Evolutionary conservation across 306 rosid species (phyloP), one percentile per base, ranked within the genome.

Genomic region (Glycyrrhiza uralensis): DNA sequence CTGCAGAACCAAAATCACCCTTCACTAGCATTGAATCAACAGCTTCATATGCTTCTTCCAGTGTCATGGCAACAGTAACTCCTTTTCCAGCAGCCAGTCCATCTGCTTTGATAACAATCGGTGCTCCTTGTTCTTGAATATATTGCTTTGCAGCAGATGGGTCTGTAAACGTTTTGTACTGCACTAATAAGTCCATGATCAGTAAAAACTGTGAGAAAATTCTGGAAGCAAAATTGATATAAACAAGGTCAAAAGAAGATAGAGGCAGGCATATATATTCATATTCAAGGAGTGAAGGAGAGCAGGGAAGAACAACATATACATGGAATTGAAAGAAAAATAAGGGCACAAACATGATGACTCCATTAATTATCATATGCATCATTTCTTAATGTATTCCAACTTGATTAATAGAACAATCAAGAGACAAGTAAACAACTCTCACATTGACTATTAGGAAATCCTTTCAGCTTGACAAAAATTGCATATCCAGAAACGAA

Each of bases 51-150:
- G 99, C 96, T 81, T 91, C 93, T 66, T 85, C 95, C 69, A 87
- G 30, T 15, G 89, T 82, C 83, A 71, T 88, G 39, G 99, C 96
- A 51, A 91, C 97, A 30, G 89, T 76, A 46, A 95, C 97, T 75
- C 99, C 99, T 70, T 95, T 95, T 47, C 97, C 97, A 68, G 99
- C 96, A 70, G 99, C 99, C 80, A 95, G 73, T 49, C 97, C 97
- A 82, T 95, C 99, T 19, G 96, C 99, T 80, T 95, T 91, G 52
- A 91, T 68, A 39, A 95, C 97, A 79, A 90, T 86, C 0, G 99
- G 99, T 12, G 89, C 88, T 59, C 99, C 96, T 82, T 91, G 90
- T 67, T 84, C 91, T 78, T 88, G 77, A 71, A 91, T 86, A 78
- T 91, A 94, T 78, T 86, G 80, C 81, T 91, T 91, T 52, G 99